These are phyloP conservation scores for Chlamydomonas sp. DNA, from an alignment of 139 green algal species.

Conservation along the genomic window DNA sequence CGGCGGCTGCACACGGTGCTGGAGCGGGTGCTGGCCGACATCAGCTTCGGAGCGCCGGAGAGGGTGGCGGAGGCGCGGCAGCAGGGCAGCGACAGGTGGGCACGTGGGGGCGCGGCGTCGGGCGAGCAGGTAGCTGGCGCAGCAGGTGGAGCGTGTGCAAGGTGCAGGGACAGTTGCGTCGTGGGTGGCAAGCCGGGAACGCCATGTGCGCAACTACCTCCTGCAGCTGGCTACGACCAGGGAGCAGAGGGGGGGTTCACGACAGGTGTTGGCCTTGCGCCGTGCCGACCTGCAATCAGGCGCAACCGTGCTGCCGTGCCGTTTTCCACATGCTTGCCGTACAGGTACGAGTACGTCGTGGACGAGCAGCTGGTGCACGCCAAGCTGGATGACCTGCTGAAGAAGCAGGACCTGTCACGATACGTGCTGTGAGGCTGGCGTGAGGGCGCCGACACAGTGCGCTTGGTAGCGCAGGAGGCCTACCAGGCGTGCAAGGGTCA, in stretches of 20 bases:
- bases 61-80: constrained; percentile 40
- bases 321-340: not conserved
- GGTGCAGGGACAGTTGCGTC: not conserved
- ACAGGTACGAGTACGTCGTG: constrained; percentile 50
- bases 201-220: not conserved
- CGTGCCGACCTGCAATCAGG: constrained; percentile 79
- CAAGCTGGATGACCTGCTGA: constrained; percentile 54
- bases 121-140: constrained; percentile 68
- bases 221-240: constrained; percentile 63
- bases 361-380: constrained; percentile 49
- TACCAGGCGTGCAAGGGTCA: no score
- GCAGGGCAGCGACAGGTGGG: not conserved
- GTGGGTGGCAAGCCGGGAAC: not conserved
- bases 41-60: constrained; percentile 93
- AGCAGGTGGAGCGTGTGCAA: constrained; percentile 56
- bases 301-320: constrained; percentile 79
- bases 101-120: constrained; percentile 62
- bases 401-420: constrained; percentile 55
- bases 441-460: no score
- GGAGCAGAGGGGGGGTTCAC: no score
- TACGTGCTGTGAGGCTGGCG: constrained; percentile 46
- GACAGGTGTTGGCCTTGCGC: no score
- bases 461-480: no score
- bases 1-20: constrained; percentile 94
- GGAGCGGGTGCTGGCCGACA: constrained; percentile 93